Evolutionary conservation across 306 rosid genomes (phyloP).

Genomic region (Styphnolobium japonicum): DNA sequence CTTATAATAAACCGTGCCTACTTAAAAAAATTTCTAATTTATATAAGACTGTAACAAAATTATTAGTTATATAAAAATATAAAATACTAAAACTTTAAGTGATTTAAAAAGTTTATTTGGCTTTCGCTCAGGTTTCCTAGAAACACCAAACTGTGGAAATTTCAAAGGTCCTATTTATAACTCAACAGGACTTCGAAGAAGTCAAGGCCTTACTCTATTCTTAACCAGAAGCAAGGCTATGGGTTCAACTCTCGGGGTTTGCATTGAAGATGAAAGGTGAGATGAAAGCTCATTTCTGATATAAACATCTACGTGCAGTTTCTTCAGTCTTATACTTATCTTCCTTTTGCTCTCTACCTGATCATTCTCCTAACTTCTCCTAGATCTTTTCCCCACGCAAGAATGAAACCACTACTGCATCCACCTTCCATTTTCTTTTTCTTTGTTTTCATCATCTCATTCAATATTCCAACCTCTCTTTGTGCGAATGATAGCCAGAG

Average conservation of each 20-base stretch:
- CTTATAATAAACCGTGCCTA: too few relatives aligned
- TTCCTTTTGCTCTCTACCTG: neutral
- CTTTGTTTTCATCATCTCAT: neutral
- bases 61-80: neutral
- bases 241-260: too few relatives aligned
- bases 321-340: neutral
- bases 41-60: too few relatives aligned
- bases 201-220: too few relatives aligned
- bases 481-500: neutral
- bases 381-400: neutral
- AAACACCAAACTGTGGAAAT: neutral
- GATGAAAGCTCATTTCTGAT: neutral
- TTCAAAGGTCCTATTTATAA: neutral
- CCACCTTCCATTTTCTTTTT: slow-evolving; percentile 6
- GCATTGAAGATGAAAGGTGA: neutral
- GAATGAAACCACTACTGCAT: slow-evolving; percentile 15
- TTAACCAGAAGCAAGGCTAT: too few relatives aligned
- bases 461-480: neutral
- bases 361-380: neutral
- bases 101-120: neutral
- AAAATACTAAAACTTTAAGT: neutral
- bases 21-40: too few relatives aligned
- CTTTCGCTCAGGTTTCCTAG: neutral
- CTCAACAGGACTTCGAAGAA: neutral
- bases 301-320: neutral